Percentiles rank a stretch among this genome's conserved stretches.
Conservation (phyloP, 257 asterid genomes). For the Plantago major region DNA sequence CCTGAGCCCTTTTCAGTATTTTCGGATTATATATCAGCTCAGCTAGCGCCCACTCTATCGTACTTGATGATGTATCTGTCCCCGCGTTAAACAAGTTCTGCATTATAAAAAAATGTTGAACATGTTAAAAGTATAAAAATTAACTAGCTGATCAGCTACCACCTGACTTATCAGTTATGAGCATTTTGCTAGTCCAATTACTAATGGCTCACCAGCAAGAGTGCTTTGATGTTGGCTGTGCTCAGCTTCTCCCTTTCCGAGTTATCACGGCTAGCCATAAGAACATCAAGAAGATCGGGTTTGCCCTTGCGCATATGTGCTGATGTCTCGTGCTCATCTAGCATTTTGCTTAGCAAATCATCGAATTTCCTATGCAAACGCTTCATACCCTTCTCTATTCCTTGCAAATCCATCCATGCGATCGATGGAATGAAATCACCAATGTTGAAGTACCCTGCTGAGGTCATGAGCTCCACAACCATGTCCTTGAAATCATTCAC, state of each 20-base stretch:
- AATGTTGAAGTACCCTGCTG: constrained; percentile 41
- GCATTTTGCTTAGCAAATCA: constrained; percentile 29
- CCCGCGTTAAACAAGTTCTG: constrained; percentile 48
- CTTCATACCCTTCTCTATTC: constrained; percentile 46
- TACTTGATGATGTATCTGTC: constrained; percentile 47
- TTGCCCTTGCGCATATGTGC: constrained; percentile 24
- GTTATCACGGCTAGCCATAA: constrained; percentile 32
- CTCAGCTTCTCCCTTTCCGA: constrained; percentile 31
- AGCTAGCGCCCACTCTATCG: constrained; percentile 45
- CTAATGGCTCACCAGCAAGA: constrained; percentile 28
- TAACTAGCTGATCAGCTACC: too few relatives aligned
- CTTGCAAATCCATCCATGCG: constrained; percentile 54
- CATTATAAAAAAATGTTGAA: neutral
- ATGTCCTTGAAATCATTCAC: constrained; percentile 47
- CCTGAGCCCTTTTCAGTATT: constrained; percentile 30
- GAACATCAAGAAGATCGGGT: constrained; percentile 42
- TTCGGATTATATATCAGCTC: constrained; percentile 40
- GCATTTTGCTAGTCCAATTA: neutral
- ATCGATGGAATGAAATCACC: constrained; percentile 46
- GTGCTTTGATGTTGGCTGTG: constrained; percentile 43
- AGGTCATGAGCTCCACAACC: constrained; percentile 53
- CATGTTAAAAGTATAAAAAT: neutral
- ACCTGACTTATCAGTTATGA: too few relatives aligned
- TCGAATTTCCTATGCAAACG: constrained; percentile 39
- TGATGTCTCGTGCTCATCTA: constrained; percentile 38